Evolutionary conservation across 1,139 yeast species (phyloP), one percentile per base, ranked within the genome.

Genomic region (Pneumocystis carinii): DNA sequence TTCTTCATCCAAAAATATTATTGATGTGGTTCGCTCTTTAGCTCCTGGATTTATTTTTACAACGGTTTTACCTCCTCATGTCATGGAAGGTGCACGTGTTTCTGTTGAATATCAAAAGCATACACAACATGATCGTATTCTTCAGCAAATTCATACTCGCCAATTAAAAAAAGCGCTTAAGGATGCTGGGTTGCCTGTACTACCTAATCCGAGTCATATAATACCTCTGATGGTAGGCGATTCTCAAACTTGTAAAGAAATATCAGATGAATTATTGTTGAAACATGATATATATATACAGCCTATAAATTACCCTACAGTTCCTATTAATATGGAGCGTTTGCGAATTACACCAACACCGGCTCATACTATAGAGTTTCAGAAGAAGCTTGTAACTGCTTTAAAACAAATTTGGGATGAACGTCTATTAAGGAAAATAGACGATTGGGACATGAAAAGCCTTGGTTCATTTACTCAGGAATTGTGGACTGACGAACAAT

Each of bases 11-110:
- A 82, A 85, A 62, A 80, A 81, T 69, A 79, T 90, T 75, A 83
- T 90, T 70, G 99, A 92, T 77, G 90, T 96, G 96, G 79, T 92
- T 69, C 84, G 99, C 76, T 90, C 97, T 3, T 89, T 84, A 71
- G 95, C 98, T 42, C 97, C 97, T 61, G 98, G 98, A 15, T 92
- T 92, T 75, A 92, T 92, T 71, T 92, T 92, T 77, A 92, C 98
- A 68, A 92, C 98, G 14, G 79, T 96, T 55, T 81, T 92, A 68
- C 99, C 99, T 61, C 99, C 99, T 19, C 84, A 96, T n/a, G 83
- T 88, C 65, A 89, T 94, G 97, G 94, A 97, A 15, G 97, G 97
- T 66, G 88, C 97, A 60, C 79, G 85, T 29, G 84, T 89, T 60
- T 90, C 97, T 15, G 86, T 92, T 71, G 81, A 95, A 72, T 84